Conservation (phyloP, 73 alveolate genomes). For the Paramecium caudatum region DNA sequence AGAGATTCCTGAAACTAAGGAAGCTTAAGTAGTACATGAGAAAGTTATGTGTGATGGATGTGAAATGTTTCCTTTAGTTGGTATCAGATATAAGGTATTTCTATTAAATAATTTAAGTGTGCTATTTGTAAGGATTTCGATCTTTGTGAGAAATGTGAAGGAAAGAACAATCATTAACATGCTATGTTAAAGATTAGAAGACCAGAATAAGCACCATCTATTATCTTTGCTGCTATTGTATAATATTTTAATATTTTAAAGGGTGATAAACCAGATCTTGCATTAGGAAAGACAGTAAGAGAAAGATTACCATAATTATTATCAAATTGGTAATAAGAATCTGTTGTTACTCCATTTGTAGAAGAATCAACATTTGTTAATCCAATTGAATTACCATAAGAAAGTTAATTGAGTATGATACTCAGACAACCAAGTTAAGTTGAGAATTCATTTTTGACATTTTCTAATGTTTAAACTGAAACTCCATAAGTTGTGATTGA, state of each 20-base stretch:
- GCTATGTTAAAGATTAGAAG: constrained; percentile 90
- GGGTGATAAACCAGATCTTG: constrained; percentile 59
- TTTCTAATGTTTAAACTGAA: neutral
- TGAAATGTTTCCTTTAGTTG: constrained; percentile 85
- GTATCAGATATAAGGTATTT: constrained; percentile 84
- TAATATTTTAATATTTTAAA: neutral
- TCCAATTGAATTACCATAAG: no score
- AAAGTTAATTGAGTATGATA: no score
- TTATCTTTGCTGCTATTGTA: constrained; percentile 25
- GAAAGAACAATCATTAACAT: constrained; percentile 85
- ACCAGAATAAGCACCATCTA: constrained; percentile 82
- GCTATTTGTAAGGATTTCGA: constrained; percentile 89
- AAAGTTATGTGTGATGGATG: constrained; percentile 90
- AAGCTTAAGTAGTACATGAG: constrained; percentile 79
- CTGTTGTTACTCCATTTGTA: neutral
- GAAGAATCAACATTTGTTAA: no score
- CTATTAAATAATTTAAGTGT: constrained; percentile 74
- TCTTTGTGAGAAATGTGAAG: constrained; percentile 93
- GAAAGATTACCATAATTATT: neutral
- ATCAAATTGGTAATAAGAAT: neutral
- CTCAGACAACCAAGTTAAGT: no score
- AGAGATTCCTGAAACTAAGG: neutral
- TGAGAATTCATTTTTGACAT: neutral
- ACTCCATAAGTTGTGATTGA: neutral
- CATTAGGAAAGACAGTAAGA: neutral